These are phyloP conservation scores for Lipomyces starkeyi DNA, from an alignment of 805 yeast genomes.

Conservation along the genomic window DNA sequence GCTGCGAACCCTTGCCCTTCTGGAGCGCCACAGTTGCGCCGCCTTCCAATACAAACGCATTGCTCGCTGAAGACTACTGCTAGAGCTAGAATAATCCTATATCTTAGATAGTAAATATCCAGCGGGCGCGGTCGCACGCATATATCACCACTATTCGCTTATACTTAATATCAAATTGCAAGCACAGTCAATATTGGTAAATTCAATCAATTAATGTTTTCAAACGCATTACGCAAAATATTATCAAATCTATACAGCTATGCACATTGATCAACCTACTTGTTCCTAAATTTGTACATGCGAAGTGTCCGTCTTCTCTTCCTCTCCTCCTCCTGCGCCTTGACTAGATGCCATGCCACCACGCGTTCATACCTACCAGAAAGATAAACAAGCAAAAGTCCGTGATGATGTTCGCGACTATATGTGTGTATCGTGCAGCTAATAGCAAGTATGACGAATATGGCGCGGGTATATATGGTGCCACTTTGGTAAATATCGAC, in stretches of 20 bases:
- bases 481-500: constrained; percentile 37
- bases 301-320: background rate
- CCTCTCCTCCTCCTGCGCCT: background rate
- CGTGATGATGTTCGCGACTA: constrained; percentile 31
- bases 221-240: background rate
- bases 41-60: no score
- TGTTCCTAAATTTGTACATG: background rate
- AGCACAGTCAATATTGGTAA: background rate
- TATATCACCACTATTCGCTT: background rate
- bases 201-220: background rate
- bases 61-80: no score
- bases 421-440: constrained; percentile 37
- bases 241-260: background rate
- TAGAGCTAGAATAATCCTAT: no score
- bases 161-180: background rate
- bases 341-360: constrained; percentile 21
- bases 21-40: background rate
- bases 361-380: constrained; percentile 30
- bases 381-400: constrained; percentile 36
- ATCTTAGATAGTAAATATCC: background rate
- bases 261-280: background rate
- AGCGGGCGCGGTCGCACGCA: background rate
- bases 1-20: background rate
- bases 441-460: constrained; percentile 36
- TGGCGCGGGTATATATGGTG: constrained; percentile 37